Conservation (phyloP, 371 early-diverging fungal species). For the Apophysomyces sp. region DNA sequence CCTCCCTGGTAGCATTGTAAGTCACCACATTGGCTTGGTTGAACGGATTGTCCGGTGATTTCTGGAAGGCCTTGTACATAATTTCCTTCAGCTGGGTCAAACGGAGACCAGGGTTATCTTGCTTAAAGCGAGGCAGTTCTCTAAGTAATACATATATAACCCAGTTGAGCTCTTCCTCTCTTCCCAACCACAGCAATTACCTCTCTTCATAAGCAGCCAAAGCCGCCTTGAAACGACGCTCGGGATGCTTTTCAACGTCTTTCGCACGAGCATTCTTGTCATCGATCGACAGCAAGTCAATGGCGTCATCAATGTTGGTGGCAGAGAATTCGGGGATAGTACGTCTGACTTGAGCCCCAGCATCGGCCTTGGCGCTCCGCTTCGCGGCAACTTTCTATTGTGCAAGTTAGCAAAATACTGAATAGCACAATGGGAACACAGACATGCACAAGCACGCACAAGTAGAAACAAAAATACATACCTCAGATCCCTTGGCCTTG, state of each 20-base stretch:
- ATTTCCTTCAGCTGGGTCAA: conserved; percentile 74
- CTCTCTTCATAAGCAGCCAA: conserved; percentile 71
- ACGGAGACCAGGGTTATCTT: conserved; percentile 76
- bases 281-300: conserved; percentile 58
- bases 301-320: conserved; percentile 77
- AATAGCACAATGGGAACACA: not conserved
- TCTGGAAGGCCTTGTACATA: conserved; percentile 76
- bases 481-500: conserved; percentile 20
- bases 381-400: conserved; percentile 54
- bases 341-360: conserved; percentile 38
- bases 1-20: conserved; percentile 70
- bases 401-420: not conserved
- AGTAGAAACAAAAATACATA: conserved; percentile 8
- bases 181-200: conserved; percentile 24
- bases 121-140: conserved; percentile 56
- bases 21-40: conserved; percentile 71
- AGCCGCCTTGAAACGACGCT: conserved; percentile 83
- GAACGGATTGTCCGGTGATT: conserved; percentile 86
- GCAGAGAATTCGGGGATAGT: conserved; percentile 70
- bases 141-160: too few species aligned
- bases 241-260: conserved; percentile 81
- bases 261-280: conserved; percentile 46
- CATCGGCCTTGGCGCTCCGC: conserved; percentile 52
- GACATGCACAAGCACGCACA: not conserved
- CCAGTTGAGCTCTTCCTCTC: not conserved